phyloP scores from a whole-genome alignment of 805 yeast species.

The Zygosaccharomyces gambellarensis region DNA sequence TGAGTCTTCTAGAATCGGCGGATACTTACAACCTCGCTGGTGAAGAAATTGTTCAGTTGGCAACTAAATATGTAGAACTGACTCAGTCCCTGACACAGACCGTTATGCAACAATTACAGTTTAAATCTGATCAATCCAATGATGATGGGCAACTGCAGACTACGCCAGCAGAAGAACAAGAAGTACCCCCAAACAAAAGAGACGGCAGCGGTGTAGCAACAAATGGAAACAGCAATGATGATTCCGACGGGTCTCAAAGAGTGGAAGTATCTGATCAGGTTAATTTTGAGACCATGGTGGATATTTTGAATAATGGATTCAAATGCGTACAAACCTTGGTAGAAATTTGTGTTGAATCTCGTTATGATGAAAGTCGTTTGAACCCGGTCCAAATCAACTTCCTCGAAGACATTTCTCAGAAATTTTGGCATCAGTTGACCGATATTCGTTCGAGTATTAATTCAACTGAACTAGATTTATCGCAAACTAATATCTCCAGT shows the following conservation, averaged over 20 bases:
- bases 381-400: constrained; percentile 22
- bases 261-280: constrained; percentile 30
- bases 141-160: constrained; percentile 3
- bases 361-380: constrained; percentile 6
- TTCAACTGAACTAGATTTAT: background rate
- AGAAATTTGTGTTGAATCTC: constrained; percentile 20
- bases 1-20: constrained; percentile 22
- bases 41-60: constrained; percentile 16
- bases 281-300: constrained; percentile 23
- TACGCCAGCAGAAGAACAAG: background rate
- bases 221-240: constrained; percentile 2
- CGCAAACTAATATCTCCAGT: constrained; percentile 14
- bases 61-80: constrained; percentile 15
- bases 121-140: background rate
- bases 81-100: constrained; percentile 15
- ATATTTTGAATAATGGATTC: constrained; percentile 19
- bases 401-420: constrained; percentile 17
- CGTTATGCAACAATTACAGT: constrained; percentile 19
- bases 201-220: constrained; percentile 20
- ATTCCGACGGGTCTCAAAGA: constrained; percentile 11
- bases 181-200: background rate
- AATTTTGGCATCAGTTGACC: constrained; percentile 18
- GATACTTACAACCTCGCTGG: constrained; percentile 12
- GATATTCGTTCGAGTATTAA: constrained; percentile 13
- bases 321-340: constrained; percentile 20